Base-by-base conservation (phyloP, 495 filamentous ascomycete genomes). In the Penicillium crystallinum region DNA sequence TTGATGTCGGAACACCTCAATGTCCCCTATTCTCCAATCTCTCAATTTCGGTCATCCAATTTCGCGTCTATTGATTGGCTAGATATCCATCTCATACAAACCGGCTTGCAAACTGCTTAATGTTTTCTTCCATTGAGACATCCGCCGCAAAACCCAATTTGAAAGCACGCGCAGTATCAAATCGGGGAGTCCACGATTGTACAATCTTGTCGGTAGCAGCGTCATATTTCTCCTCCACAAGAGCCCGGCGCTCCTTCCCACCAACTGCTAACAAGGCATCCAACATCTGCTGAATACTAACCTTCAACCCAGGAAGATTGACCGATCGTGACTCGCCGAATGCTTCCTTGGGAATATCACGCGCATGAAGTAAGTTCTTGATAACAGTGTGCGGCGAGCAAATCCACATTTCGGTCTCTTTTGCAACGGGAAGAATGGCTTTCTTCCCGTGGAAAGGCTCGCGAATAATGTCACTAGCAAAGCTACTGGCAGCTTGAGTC, bases 281-380 rank as follows among this genome's bases (percentile, higher is more conserved):
- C 69, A 90, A 70, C 78, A 91, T 82, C 63, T 93, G 82, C 67
- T 85, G 78, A 15, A 90, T 73, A 15, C 77, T 87, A 14, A 88
- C 84, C 35, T 81, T 81, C 49, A 88, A 75, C 1, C 89, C 88
- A 0, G 89, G 89, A 39, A 91, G 63, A 67, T 90, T 89, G 19
- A 91, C 78, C 15, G 81, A 78, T 34, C 88, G 67, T 12, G 75
- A 79, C 50, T 83, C 71, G 9, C 61, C 66, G 65, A 87, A 76
- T 27, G 66, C 71, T 22, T 77, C 75, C 22, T 70, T 71, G 1
- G 80, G 77, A 53, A 89, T 67, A 15, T 70, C 67, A 45, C 83
- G 62, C 39, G 88, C 82, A 53, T 82, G 71, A 14, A 88, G 65
- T 56, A 93, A 63, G 63, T 93, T 93, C 75, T 82, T 79, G 34